These are phyloP conservation scores for Nitzschia sp. DNA, from an alignment of 108 stramenopile species.

Conservation along the genomic window DNA sequence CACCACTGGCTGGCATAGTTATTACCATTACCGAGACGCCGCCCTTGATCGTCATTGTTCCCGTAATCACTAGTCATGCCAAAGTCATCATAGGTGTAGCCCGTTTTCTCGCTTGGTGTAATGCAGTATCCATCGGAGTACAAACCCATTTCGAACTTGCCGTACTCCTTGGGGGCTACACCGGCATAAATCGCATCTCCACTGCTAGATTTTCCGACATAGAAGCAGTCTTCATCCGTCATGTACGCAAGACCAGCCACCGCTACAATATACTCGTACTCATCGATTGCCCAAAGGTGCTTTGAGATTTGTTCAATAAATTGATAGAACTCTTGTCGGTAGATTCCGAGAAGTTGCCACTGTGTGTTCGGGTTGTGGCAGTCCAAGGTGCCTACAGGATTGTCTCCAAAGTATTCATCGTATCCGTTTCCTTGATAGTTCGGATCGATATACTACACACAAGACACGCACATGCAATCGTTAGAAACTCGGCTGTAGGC, in stretches of 20 bases:
- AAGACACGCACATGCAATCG: background rate
- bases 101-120: conserved; percentile 38
- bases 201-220: conserved; percentile 53
- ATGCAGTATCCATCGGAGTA: conserved; percentile 76
- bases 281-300: conserved; percentile 88
- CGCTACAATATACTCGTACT: conserved; percentile 86
- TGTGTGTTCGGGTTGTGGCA: conserved; percentile 79
- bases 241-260: conserved; percentile 84
- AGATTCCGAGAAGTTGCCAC: conserved; percentile 84
- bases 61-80: conserved; percentile 47
- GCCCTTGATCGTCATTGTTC: conserved; percentile 35
- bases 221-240: conserved; percentile 72
- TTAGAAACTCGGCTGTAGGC: too few relatives aligned
- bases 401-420: conserved; percentile 71
- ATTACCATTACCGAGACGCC: conserved; percentile 35
- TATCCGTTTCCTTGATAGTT: conserved; percentile 81
- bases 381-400: conserved; percentile 55
- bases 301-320: conserved; percentile 91
- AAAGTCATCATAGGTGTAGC: conserved; percentile 74
- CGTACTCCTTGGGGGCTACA: conserved; percentile 57
- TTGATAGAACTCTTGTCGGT: conserved; percentile 89
- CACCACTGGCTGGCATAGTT: conserved; percentile 55
- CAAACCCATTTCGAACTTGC: conserved; percentile 68
- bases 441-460: conserved; percentile 76
- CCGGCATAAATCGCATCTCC: conserved; percentile 68